Evolutionary conservation across 2,329 filamentous ascomycete genomes (phyloP).

Genomic region (Sarocladiaceae sp.): DNA sequence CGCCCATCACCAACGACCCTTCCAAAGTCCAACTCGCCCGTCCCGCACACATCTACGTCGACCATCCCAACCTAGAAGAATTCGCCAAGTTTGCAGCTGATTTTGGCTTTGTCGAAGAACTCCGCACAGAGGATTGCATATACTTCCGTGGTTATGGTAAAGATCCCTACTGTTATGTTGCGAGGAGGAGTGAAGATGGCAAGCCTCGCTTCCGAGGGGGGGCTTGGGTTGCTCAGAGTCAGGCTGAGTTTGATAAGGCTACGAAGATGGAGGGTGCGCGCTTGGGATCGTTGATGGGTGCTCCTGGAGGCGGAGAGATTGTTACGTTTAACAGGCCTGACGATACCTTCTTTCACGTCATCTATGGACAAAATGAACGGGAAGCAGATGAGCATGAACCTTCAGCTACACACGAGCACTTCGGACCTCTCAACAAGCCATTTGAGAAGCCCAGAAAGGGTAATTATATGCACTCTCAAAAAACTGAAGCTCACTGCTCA

Average conservation of each 20-base stretch:
- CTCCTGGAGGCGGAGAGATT: slow-evolving; percentile 29
- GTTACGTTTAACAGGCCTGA: slow-evolving; percentile 31
- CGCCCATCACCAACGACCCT: slow-evolving; percentile 14
- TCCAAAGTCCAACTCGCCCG: slow-evolving; percentile 17
- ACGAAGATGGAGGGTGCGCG: slow-evolving; percentile 10
- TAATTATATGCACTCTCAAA: not conserved
- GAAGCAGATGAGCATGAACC: slow-evolving; percentile 10
- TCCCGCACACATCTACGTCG: slow-evolving; percentile 15
- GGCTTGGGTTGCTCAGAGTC: slow-evolving; percentile 25
- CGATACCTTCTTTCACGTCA: slow-evolving; percentile 23
- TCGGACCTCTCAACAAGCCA: slow-evolving; percentile 11
- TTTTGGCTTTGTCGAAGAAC: slow-evolving; percentile 22
- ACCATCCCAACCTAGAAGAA: slow-evolving; percentile 22
- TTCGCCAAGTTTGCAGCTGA: slow-evolving; percentile 21
- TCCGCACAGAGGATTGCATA: slow-evolving; percentile 24
- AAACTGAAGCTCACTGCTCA: not conserved
- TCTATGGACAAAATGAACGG: slow-evolving; percentile 19
- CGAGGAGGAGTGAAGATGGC: slow-evolving; percentile 19
- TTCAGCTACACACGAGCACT: slow-evolving; percentile 9
- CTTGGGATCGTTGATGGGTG: not conserved
- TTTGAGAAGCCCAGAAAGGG: slow-evolving; percentile 10
- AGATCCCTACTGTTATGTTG: slow-evolving; percentile 47
- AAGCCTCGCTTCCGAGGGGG: slow-evolving; percentile 19
- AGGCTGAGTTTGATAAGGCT: slow-evolving; percentile 16
- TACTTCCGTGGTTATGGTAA: slow-evolving; percentile 47